Base-by-base conservation (phyloP, 495 filamentous ascomycete genomes). In the Amphirosellinia nigrospora region DNA sequence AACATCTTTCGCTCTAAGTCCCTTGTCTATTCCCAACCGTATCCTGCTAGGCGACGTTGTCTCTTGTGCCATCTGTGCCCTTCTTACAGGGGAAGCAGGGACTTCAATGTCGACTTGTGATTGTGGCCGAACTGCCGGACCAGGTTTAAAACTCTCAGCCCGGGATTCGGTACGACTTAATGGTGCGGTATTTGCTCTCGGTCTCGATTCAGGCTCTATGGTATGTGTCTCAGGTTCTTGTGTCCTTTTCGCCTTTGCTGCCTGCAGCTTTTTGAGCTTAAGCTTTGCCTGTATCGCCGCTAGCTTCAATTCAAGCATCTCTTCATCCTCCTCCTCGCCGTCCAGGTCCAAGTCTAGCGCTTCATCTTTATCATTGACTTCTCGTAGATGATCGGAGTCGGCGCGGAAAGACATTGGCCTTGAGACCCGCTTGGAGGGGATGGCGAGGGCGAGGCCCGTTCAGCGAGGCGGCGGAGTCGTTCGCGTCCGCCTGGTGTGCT, bases 311-410 rank as follows among this genome's bases (percentile, higher is more conserved):
- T 94, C 84, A 38, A 98, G 78, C 2, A 89, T 94, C 79, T 98
- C 94, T 75, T 98, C 96, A 73, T 99, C 96, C 34, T 98, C 96
- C 34, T 98, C 94, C 0, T 93, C 91, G 8, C 88, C 90, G 2
- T 90, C 88, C 2, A 86, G 84, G 30, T 86, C 76, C 16, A 83
- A 72, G 48, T 80, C 83, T 56, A 82, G 72, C 4, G 74, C 82
- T 23, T 83, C 79, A 38, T 79, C 70, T 19, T 66, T 71, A 15
- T 62, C 62, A 4, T 56, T 50, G 58, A 69, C 50, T 59, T 48
- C 39, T 43, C 48, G 41, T 56, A 11, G 34, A 43, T 34, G n/a
- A 34, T 56, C 6, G 1, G 59, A 23, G 23, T 46, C 36, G 45
- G 67, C 4, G 32, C 71, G 59, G 70, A 63, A 5, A 45, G 59